These are phyloP conservation scores for Fusarium sacchari DNA, from an alignment of 2,329 filamentous ascomycete genomes.

Conservation along the genomic window DNA sequence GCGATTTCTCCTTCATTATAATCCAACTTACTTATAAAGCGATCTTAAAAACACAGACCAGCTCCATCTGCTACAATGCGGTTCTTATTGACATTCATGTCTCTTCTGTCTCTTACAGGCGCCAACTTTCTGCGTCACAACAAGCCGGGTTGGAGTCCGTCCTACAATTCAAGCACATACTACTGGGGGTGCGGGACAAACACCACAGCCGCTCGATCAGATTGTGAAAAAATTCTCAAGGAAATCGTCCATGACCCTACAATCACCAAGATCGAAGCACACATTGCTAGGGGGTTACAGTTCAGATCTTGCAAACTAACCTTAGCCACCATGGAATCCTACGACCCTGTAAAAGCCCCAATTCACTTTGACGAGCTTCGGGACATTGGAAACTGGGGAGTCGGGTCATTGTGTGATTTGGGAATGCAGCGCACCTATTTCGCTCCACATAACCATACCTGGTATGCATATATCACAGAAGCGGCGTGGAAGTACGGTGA, in stretches of 20 bases:
- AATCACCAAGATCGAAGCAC: no score
- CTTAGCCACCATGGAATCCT: rapidly evolving
- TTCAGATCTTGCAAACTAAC: neutral
- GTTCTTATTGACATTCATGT: neutral
- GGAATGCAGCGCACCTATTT: neutral
- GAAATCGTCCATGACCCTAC: neutral
- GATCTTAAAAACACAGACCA: neutral
- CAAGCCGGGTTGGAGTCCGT: neutral
- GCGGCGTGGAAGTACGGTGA: neutral
- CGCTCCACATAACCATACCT: neutral
- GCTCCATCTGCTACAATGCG: neutral
- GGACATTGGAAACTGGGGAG: neutral
- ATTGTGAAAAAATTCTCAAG: neutral
- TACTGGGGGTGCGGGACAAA: neutral
- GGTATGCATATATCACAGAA: neutral
- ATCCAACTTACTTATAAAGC: neutral
- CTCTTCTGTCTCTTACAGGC: neutral
- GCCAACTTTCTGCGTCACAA: neutral
- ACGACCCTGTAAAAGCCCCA: neutral
- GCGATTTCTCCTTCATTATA: neutral
- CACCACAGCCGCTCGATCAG: neutral
- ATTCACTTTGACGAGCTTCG: neutral
- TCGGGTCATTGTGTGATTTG: neutral
- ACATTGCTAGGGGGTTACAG: no score
- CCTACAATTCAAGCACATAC: neutral